Evolutionary conservation across 306 rosid species (phyloP), one percentile per base, ranked within the genome.

Genomic region (Parietaria judaica): DNA sequence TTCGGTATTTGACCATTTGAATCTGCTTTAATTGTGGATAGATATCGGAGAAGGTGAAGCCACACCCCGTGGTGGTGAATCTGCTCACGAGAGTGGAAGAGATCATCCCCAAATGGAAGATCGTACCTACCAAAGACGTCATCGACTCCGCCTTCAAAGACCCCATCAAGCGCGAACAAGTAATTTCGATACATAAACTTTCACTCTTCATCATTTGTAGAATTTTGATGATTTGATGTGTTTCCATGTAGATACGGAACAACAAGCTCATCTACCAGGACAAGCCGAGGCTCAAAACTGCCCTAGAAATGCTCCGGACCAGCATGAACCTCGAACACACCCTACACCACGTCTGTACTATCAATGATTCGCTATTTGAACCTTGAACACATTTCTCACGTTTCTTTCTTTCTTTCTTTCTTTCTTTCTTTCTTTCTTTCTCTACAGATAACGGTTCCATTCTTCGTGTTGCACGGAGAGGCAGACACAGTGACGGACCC

Each of bases 401-500:
- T 23, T 23, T 48, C 7, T 14, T 9, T 36, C 6, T 58, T 34
- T 56, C 36, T 11, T n/a, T n/a, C n/a, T n/a, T n/a, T n/a, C n/a
- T n/a, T n/a, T n/a, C n/a, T n/a, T n/a, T n/a, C 14, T 10, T 17
- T 12, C 61, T 38, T 17, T 4, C n/a, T n/a, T 23, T 14, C 14
- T 7, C 6, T 13, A 6, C 76, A 89, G 95, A 77, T 91, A 56
- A 76, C 54, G 47, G 60, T 92, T 9, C 96, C 99, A 2, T 88
- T 92, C 81, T 64, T 84, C 60, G 94, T 88, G 4, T 66, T 92
- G 70, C 96, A 92, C 49, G 99, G 99, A 47, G 96, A 80, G 62
- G 80, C 81, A n/a, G 99, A 88, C 59, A 86, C 39, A 50, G 90
- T 92, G n/a, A 88, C 95, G 15, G 99, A 92, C 74, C 99, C 95